Base-by-base conservation (phyloP, 352 stramenopile genomes). In the Phytophthora tentaculata region DNA sequence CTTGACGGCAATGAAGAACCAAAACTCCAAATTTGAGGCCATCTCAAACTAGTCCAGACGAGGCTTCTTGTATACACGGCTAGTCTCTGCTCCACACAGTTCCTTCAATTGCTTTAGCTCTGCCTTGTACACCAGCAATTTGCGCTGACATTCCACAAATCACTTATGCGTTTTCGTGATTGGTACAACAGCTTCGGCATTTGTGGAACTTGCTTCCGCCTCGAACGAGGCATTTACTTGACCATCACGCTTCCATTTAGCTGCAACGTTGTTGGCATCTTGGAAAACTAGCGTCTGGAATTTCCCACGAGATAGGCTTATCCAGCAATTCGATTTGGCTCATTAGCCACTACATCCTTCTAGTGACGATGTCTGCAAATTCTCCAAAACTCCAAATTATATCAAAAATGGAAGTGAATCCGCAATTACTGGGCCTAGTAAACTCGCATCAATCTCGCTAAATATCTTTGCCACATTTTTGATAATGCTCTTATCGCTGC, bases 91-190 rank as follows among this genome's bases (percentile, higher is more conserved):
- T 16, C n/a, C 8, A 8, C 19, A 48, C 12, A 20, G 17, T n/a
- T 48, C 41, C 41, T 23, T 9, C 19, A 48, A 13, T 2, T 24
- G 41, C n/a, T 23, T 20, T n/a, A 60, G 35, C 49, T 70, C 63
- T 17, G 6, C 7, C 22, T 56, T 56, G 55, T 60, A 65, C 7
- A 35, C 5, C 10, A n/a, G 14, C 4, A 71, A 6, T 20, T 13
- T 14, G n/a, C 56, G 55, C 32, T 60, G 50, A 22, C 32, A 26
- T 9, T 57, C 14, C 2, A 26, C 13, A 41, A 50, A 54, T 41
- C 43, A 62, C 10, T 24, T 49, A 3, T 13, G 19, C 12, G 56
- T 67, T 24, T 71, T 67, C 0, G 29, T 53, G 43, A 71, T 58
- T 3, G 64, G 62, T 22, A 71, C 51, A 23, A 44, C 56, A 7